Percentiles rank a stretch among this genome's conserved stretches.
Evolutionary conservation across 164 flowering plant genomes (phyloP).

Genomic region (Vitis cinerea): DNA sequence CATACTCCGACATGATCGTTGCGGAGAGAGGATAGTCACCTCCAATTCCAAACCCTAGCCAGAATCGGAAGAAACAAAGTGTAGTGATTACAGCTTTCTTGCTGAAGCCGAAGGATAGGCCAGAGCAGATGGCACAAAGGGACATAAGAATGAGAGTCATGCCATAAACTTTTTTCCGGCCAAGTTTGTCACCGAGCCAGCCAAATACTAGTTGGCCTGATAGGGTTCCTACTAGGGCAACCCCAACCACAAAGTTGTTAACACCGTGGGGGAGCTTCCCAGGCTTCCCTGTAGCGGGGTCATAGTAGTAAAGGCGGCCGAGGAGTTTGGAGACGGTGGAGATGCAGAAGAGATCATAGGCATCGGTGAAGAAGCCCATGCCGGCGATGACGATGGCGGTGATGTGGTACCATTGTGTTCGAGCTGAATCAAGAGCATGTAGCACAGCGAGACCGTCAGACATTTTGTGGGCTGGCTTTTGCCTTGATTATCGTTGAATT

Average conservation of each 20-base stretch:
- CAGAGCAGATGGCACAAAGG: constrained; percentile 51
- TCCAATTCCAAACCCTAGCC: constrained; percentile 62
- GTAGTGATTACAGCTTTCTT: constrained; percentile 34
- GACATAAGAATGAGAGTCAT: constrained; percentile 56
- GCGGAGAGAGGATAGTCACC: constrained; percentile 59
- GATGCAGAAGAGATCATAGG: constrained; percentile 65
- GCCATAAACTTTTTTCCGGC: constrained; percentile 55
- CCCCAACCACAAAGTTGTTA: constrained; percentile 43
- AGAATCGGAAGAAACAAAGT: constrained; percentile 63
- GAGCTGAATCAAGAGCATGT: constrained; percentile 46
- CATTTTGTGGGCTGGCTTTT: background rate
- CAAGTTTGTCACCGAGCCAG: constrained; percentile 60
- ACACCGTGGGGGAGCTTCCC: constrained; percentile 42
- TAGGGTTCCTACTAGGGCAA: constrained; percentile 54
- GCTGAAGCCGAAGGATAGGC: constrained; percentile 44
- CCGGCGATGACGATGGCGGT: constrained; percentile 54
- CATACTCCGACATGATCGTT: constrained; percentile 57
- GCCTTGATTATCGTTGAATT: background rate
- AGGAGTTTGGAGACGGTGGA: constrained; percentile 47
- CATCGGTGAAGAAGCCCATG: constrained; percentile 72
- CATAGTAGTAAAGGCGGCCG: constrained; percentile 54
- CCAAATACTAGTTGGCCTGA: constrained; percentile 56
- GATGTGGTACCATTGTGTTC: constrained; percentile 57
- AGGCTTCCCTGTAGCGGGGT: constrained; percentile 12
- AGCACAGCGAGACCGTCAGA: constrained; percentile 35